Percentiles rank a stretch among this genome's conserved stretches.
Conservation (phyloP, 1,139 yeast genomes). For the Pichia sp. region DNA sequence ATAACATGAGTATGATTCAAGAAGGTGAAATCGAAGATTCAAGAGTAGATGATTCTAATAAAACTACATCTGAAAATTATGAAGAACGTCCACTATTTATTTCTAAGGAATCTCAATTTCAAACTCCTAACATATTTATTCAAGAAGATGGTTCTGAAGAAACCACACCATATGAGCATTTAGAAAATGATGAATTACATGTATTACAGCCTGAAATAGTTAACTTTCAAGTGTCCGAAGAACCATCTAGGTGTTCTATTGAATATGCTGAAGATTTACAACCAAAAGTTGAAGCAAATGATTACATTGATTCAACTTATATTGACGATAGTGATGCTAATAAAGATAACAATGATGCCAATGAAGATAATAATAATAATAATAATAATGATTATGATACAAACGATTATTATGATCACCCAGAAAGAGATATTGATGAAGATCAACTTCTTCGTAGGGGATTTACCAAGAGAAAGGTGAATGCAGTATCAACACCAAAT, state of each 20-base stretch:
- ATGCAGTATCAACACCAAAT: conserved; percentile 18
- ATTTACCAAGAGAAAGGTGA: conserved; percentile 21
- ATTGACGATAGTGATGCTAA: not conserved
- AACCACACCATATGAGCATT: not conserved
- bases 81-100: too few species aligned
- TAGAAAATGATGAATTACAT: not conserved
- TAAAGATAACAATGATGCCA: not conserved
- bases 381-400: not conserved
- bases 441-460: conserved; percentile 10
- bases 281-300: not conserved
- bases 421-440: conserved; percentile 20
- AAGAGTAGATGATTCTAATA: conserved; percentile 1
- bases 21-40: conserved; percentile 20
- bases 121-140: not conserved
- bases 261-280: not conserved
- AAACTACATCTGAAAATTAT: not conserved
- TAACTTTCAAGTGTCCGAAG: too few species aligned
- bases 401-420: not conserved
- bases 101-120: too few species aligned
- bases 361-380: not conserved
- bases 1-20: conserved; percentile 28
- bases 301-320: not conserved
- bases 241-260: too few species aligned
- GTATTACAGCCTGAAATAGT: not conserved
- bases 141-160: not conserved